Conservation (phyloP, 192 early-diverging fungal genomes). For the Coemansia sp. region DNA sequence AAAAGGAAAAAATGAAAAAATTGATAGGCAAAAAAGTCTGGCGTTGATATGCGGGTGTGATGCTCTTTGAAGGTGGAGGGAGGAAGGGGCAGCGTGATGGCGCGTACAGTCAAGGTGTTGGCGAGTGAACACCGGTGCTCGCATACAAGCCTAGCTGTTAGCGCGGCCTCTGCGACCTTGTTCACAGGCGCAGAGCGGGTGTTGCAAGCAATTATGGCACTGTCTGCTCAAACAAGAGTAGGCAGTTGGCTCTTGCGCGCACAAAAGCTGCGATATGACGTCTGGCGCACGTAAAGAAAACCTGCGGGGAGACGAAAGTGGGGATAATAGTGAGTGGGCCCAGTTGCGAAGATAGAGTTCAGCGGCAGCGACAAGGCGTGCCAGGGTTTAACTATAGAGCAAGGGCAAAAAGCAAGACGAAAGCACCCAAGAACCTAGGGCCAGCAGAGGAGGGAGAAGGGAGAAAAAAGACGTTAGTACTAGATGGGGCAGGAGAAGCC, state of each 20-base stretch:
- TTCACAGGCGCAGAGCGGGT: not conserved
- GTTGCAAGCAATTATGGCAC: too few relatives aligned
- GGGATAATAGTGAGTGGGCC: not conserved
- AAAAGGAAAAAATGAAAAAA: not conserved
- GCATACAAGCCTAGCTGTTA: not conserved
- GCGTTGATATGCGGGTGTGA: not conserved
- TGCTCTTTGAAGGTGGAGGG: not conserved
- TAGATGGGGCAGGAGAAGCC: not conserved
- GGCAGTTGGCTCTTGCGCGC: not conserved
- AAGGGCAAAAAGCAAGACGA: not conserved
- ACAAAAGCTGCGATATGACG: not conserved
- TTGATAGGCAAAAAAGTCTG: not conserved
- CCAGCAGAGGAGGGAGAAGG: not conserved
- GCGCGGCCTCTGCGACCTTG: not conserved
- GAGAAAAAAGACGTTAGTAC: not conserved
- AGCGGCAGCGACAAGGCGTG: not conserved
- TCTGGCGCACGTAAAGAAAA: not conserved
- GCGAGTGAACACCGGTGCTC: not conserved
- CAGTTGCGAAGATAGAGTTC: not conserved
- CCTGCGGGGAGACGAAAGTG: not conserved
- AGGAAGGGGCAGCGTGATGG: not conserved
- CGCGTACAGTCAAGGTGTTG: not conserved
- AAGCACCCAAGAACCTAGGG: not conserved
- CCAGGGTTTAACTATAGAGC: not conserved
- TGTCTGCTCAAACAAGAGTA: not conserved